Percentiles rank a stretch among this genome's conserved stretches.
Evolutionary conservation across 345 rosid genomes (phyloP).

Genomic region (Leavenworthia alabamica): DNA sequence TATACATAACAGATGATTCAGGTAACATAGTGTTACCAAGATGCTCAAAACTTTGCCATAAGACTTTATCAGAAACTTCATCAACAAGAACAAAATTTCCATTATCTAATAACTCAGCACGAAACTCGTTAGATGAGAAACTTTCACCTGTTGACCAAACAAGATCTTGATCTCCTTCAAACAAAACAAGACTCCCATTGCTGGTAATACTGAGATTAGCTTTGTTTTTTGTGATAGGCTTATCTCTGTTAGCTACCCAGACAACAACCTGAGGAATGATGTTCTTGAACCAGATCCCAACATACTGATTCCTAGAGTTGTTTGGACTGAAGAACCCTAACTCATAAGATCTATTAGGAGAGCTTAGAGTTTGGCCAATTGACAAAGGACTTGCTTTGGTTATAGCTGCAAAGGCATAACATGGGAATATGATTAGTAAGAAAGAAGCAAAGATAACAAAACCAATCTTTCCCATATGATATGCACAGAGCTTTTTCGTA

Average conservation of each 20-base stretch:
- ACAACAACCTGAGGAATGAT: conserved; percentile 26
- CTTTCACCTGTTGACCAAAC: conserved; percentile 26
- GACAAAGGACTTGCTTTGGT: conserved; percentile 23
- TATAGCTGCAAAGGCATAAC: conserved; percentile 22
- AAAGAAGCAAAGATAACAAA: conserved; percentile 2
- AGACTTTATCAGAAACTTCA: not conserved
- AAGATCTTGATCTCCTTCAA: conserved; percentile 22
- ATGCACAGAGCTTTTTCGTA: not conserved
- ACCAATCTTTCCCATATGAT: conserved; percentile 19
- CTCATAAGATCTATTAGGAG: conserved; percentile 26
- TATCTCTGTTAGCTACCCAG: conserved; percentile 54
- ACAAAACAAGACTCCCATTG: conserved; percentile 26
- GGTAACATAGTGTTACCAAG: conserved; percentile 29
- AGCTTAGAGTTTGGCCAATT: conserved; percentile 22
- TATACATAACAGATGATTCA: conserved; percentile 22
- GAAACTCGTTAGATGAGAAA: conserved; percentile 14
- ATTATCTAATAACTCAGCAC: conserved; percentile 24
- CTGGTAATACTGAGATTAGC: conserved; percentile 25
- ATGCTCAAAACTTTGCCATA: conserved; percentile 34
- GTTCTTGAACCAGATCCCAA: conserved; percentile 46
- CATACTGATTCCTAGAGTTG: conserved; percentile 29
- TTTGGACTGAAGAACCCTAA: conserved; percentile 35
- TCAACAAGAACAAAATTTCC: conserved; percentile 28
- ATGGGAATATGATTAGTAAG: conserved; percentile 12
- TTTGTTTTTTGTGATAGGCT: conserved; percentile 23